Conservation (phyloP, 1,284 basidiomycete genomes). For the Inonotus obliquus region DNA sequence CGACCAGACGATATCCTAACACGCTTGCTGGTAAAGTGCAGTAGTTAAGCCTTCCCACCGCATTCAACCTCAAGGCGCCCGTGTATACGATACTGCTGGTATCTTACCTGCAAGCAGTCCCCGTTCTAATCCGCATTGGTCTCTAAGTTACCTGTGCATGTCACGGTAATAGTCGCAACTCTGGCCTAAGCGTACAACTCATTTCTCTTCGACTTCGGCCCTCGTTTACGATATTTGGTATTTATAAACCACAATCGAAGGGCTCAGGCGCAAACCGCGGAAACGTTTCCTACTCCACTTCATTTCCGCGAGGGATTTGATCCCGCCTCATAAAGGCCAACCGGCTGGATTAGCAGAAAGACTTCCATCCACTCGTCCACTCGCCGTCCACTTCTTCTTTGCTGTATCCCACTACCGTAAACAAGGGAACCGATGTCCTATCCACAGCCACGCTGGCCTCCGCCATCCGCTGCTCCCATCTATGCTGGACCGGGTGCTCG, state of each 20-base stretch:
- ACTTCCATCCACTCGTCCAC: not conserved
- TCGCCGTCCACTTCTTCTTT: not conserved
- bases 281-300: not conserved
- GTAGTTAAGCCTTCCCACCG: too few species aligned
- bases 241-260: not conserved
- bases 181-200: not conserved
- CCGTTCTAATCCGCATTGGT: not conserved
- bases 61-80: too few species aligned
- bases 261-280: too few species aligned
- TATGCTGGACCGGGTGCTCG: not conserved
- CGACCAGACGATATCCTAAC: too few species aligned
- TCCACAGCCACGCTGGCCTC: not conserved
- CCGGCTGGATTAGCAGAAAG: not conserved
- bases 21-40: too few species aligned
- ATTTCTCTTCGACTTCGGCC: not conserved
- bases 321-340: not conserved
- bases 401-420: not conserved
- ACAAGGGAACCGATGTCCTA: not conserved
- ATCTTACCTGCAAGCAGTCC: too few species aligned
- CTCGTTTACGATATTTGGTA: not conserved
- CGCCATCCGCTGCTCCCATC: not conserved
- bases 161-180: not conserved
- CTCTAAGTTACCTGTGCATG: not conserved
- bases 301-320: not conserved
- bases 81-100: too few species aligned